Conservation (phyloP, 768 basidiomycete species). For the Macrolepiota albuminosa region DNA sequence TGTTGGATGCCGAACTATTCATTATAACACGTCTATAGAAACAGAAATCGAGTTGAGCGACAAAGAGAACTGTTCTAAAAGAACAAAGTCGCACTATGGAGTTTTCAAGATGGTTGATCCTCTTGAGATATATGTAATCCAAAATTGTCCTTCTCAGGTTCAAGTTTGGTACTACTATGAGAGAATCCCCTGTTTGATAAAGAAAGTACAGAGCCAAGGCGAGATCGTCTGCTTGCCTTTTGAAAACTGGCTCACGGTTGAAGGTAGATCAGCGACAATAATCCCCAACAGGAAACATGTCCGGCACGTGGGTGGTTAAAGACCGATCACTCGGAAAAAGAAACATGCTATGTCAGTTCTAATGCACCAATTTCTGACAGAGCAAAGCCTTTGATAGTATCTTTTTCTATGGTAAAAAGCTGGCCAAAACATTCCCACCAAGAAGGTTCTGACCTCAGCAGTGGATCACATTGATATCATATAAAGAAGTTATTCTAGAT, state of each 20-base stretch:
- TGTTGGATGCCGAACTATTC: background rate
- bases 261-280: background rate
- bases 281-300: constrained; percentile 12
- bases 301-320: constrained; percentile 10
- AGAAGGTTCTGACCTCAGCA: too few species aligned
- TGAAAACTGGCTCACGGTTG: constrained; percentile 4
- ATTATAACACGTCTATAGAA: background rate
- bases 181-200: background rate
- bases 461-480: too few species aligned
- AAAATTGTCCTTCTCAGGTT: background rate
- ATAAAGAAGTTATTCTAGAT: background rate
- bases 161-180: background rate
- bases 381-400: too few species aligned
- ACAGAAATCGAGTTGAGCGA: background rate
- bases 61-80: background rate
- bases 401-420: too few species aligned
- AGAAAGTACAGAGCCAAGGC: background rate
- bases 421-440: too few species aligned
- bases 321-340: background rate
- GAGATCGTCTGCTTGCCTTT: background rate
- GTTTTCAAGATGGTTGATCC: background rate
- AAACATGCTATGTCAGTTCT: too few species aligned
- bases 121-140: background rate
- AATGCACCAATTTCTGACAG: too few species aligned
- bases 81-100: background rate